phyloP scores from a whole-genome alignment of 495 filamentous ascomycete genomes.

The Lepidopterella palustris region DNA sequence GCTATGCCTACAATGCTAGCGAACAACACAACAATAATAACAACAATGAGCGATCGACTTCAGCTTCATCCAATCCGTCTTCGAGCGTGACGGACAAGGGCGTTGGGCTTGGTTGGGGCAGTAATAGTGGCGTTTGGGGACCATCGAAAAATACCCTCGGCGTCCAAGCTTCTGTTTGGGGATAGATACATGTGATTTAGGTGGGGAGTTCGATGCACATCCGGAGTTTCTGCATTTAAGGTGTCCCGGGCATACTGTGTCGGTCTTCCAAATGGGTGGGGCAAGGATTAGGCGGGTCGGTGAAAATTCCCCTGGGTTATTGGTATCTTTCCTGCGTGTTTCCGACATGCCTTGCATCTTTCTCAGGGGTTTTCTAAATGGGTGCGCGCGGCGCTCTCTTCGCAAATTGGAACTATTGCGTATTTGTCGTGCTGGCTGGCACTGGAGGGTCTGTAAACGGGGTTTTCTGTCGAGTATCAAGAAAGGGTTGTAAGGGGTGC shows the following conservation, averaged over 20 bases:
- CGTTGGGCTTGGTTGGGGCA: conserved; percentile 32
- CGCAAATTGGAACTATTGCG: conserved; percentile 2
- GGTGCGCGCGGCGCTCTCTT: neutral
- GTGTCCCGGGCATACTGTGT: conserved; percentile 31
- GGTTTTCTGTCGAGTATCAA: conserved; percentile 2
- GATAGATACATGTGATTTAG: conserved; percentile 23
- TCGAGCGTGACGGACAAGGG: conserved; percentile 32
- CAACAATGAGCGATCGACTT: conserved; percentile 53
- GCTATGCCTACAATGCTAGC: conserved; percentile 62
- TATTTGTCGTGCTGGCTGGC: conserved; percentile 13
- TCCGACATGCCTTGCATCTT: neutral
- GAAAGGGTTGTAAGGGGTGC: conserved; percentile 1
- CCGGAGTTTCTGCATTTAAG: conserved; percentile 35
- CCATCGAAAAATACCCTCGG: conserved; percentile 32
- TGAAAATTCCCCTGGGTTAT: conserved; percentile 16
- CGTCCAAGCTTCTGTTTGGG: conserved; percentile 41
- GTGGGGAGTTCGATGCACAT: conserved; percentile 29
- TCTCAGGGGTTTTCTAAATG: neutral
- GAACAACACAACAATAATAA: conserved; percentile 40
- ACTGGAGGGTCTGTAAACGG: conserved; percentile 8
- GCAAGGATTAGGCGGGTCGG: conserved; percentile 23
- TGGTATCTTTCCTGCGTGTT: conserved; percentile 11
- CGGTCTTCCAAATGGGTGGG: conserved; percentile 28
- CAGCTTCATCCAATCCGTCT: conserved; percentile 55
- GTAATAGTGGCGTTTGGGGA: conserved; percentile 38